Conservation (phyloP, 2,329 filamentous ascomycete genomes). For the Penicillium frequentans region DNA sequence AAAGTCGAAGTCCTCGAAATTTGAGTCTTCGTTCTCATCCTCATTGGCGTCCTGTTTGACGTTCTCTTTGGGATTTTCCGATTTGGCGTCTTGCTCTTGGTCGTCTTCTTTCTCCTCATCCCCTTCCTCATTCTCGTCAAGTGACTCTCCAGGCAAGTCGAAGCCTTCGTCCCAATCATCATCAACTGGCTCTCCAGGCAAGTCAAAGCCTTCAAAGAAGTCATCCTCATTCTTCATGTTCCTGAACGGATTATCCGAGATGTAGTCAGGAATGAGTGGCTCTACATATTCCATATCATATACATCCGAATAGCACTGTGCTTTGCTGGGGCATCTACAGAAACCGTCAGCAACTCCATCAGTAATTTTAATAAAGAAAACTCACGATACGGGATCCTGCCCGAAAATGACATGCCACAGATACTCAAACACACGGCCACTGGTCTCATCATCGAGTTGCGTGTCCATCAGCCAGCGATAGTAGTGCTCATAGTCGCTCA, state of each 20-base stretch:
- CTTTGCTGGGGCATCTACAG: constrained; percentile 27
- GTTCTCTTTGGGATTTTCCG: not conserved
- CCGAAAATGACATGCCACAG: constrained; percentile 62
- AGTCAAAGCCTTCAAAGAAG: not conserved
- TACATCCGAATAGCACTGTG: constrained; percentile 27
- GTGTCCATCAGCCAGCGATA: constrained; percentile 60
- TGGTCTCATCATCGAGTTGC: constrained; percentile 54
- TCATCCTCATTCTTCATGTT: not conserved
- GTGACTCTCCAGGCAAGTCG: not conserved
- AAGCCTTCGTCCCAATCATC: not conserved
- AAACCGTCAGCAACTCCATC: not conserved
- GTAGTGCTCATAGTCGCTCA: constrained; percentile 55
- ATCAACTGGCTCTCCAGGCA: not conserved
- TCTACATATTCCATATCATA: constrained; percentile 22
- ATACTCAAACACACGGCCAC: constrained; percentile 63
- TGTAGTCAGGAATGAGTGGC: not conserved
- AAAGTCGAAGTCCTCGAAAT: not conserved
- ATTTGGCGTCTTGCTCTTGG: not conserved
- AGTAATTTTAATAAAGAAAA: not conserved
- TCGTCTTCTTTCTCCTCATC: not conserved
- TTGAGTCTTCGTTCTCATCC: not conserved
- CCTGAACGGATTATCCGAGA: not conserved
- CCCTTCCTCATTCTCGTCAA: not conserved
- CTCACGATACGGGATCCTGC: constrained; percentile 42
- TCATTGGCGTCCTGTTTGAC: not conserved